Percentiles rank a stretch among this genome's conserved stretches.
These are phyloP conservation scores for Trypanosoma theileri DNA, from an alignment of 208 protist species.

Conservation along the genomic window DNA sequence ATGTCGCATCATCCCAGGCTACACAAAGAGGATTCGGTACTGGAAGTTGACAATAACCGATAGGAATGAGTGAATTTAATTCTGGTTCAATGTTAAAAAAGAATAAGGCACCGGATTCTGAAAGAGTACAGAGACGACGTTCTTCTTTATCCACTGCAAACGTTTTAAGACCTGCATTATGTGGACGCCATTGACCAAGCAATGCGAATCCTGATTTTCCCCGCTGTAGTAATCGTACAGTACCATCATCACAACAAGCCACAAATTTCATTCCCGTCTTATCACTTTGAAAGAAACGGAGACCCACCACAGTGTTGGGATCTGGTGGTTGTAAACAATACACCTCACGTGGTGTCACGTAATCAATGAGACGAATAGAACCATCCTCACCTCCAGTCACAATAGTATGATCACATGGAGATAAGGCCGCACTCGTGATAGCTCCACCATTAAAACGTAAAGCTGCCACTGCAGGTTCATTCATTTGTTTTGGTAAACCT, in stretches of 20 bases:
- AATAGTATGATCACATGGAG: constrained; percentile 72
- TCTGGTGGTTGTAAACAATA: constrained; percentile 30
- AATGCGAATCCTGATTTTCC: constrained; percentile 44
- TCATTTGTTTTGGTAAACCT: background rate
- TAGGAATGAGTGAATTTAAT: constrained; percentile 39
- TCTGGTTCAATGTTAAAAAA: constrained; percentile 82
- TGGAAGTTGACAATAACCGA: constrained; percentile 81
- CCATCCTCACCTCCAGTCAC: constrained; percentile 92
- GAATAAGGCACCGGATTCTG: constrained; percentile 87
- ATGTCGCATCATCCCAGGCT: constrained; percentile 63
- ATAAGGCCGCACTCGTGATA: constrained; percentile 81
- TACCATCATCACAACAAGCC: constrained; percentile 86
- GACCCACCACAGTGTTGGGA: constrained; percentile 24
- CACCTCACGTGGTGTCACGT: constrained; percentile 64
- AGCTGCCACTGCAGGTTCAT: constrained; percentile 4
- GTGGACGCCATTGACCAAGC: constrained; percentile 63
- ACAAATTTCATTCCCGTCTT: constrained; percentile 41
- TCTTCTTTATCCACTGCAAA: constrained; percentile 65
- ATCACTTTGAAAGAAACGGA: constrained; percentile 45
- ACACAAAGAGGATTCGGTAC: constrained; percentile 48
- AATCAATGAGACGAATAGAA: constrained; percentile 89
- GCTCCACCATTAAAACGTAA: constrained; percentile 90
- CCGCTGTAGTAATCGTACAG: constrained; percentile 65
- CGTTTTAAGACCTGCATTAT: constrained; percentile 52
- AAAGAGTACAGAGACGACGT: constrained; percentile 77